Conservation (phyloP, 176 grass and related monocot genomes). For the Oryza glaberrima region DNA sequence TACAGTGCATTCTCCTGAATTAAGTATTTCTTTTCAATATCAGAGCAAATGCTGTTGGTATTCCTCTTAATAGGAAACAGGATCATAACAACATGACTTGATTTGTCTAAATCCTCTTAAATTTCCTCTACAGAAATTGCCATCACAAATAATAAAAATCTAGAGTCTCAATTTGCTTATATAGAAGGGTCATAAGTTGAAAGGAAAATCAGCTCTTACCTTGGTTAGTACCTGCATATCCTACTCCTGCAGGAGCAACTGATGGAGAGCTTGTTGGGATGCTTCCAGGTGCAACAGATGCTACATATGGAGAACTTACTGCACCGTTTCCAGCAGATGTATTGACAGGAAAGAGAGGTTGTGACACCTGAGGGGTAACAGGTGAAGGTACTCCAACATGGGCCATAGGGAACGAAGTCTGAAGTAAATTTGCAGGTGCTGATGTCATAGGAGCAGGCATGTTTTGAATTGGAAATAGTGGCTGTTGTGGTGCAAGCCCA, state of each 20-base stretch:
- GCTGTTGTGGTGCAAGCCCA: conserved; percentile 61
- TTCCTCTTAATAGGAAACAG: background rate
- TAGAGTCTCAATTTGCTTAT: background rate
- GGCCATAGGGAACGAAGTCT: conserved; percentile 57
- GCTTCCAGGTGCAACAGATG: conserved; percentile 47
- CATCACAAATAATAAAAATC: background rate
- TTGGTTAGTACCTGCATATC: conserved; percentile 61
- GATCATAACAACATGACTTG: background rate
- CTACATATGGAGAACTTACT: conserved; percentile 57
- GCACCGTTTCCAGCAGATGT: conserved; percentile 54
- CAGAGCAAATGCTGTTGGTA: background rate
- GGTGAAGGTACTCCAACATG: conserved; percentile 68
- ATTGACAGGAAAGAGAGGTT: conserved; percentile 89
- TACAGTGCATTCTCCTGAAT: background rate
- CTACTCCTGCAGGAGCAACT: conserved; percentile 48
- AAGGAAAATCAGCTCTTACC: conserved; percentile 51
- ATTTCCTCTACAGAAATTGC: conserved; percentile 15
- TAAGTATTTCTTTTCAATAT: conserved; percentile 12
- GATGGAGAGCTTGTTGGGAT: conserved; percentile 62
- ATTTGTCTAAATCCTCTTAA: background rate
- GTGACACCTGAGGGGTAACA: conserved; percentile 57
- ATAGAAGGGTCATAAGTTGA: background rate
- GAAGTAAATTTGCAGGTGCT: conserved; percentile 61
- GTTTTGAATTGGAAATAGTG: conserved; percentile 94
- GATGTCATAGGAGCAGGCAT: conserved; percentile 64